Percentiles rank a stretch among this genome's conserved stretches.
Evolutionary conservation across 2,329 filamentous ascomycete species (phyloP).

Genomic region (Orbilia javanica): DNA sequence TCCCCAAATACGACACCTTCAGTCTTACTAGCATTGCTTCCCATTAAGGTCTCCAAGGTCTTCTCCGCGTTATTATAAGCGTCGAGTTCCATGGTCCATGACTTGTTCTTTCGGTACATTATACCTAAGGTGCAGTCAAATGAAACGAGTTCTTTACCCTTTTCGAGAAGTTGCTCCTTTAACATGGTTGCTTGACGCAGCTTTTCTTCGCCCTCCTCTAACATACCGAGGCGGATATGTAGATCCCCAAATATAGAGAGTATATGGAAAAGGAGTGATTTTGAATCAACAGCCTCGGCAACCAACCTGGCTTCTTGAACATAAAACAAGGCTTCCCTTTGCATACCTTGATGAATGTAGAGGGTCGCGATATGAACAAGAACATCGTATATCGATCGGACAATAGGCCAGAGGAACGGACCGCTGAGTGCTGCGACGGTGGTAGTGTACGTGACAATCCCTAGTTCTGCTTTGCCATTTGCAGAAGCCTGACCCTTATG

Average conservation of each 20-base stretch:
- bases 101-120: slow-evolving; percentile 68
- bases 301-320: slow-evolving; percentile 85
- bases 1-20: slow-evolving; percentile 67
- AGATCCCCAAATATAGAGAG: slow-evolving; percentile 68
- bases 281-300: slow-evolving; percentile 76
- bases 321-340: slow-evolving; percentile 88
- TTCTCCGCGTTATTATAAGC: slow-evolving; percentile 69
- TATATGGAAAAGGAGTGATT: slow-evolving; percentile 69
- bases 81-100: slow-evolving; percentile 68
- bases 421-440: slow-evolving; percentile 69
- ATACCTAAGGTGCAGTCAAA: slow-evolving; percentile 71
- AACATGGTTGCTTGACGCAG: slow-evolving; percentile 69
- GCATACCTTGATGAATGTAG: slow-evolving; percentile 86
- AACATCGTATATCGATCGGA: slow-evolving; percentile 78
- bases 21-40: neutral
- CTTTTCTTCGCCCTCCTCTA: slow-evolving; percentile 70
- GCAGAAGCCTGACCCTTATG: slow-evolving; percentile 64
- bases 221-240: slow-evolving; percentile 69
- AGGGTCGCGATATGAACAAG: slow-evolving; percentile 80
- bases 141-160: slow-evolving; percentile 70
- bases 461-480: slow-evolving; percentile 63
- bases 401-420: slow-evolving; percentile 82
- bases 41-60: slow-evolving; percentile 66
- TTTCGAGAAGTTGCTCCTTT: slow-evolving; percentile 67
- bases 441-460: slow-evolving; percentile 65